Percentiles rank a stretch among this genome's conserved stretches.
phyloP scores from a whole-genome alignment of 2,329 filamentous ascomycete species.

The Pseudopithomyces chartarum region DNA sequence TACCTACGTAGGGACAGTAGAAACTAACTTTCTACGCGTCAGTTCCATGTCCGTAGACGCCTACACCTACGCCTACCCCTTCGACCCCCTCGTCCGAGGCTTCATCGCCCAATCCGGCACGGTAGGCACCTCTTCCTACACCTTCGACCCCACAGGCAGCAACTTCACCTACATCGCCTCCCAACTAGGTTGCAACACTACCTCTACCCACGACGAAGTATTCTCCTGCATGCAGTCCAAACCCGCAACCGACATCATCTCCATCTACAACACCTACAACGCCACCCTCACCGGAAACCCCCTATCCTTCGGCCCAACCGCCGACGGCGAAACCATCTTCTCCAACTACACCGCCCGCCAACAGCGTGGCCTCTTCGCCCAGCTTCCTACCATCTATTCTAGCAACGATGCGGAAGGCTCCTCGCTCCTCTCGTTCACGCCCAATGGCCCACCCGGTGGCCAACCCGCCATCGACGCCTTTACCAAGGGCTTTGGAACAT shows the following conservation, averaged over 20 bases:
- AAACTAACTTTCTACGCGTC: neutral
- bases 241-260: constrained; percentile 35
- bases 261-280: constrained; percentile 34
- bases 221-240: constrained; percentile 45
- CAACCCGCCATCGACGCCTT: constrained; percentile 26
- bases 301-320: constrained; percentile 31
- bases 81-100: constrained; percentile 54
- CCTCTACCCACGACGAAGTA: constrained; percentile 20
- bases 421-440: constrained; percentile 16
- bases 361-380: constrained; percentile 21
- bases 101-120: constrained; percentile 47
- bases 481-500: constrained; percentile 20
- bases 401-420: constrained; percentile 23
- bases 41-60: constrained; percentile 49
- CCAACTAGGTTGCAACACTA: constrained; percentile 24
- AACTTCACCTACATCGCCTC: constrained; percentile 32
- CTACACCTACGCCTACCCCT: constrained; percentile 52
- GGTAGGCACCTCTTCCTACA: constrained; percentile 11
- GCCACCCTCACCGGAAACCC: constrained; percentile 20
- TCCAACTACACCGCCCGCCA: constrained; percentile 29
- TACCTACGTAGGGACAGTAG: neutral
- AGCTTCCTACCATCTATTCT: constrained; percentile 20
- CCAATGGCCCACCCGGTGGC: constrained; percentile 15
- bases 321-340: constrained; percentile 28
- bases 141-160: constrained; percentile 12